Evolutionary conservation across 352 stramenopile species (phyloP), one percentile per base, ranked within the genome.

Genomic region (Nothophytophthora sp.): DNA sequence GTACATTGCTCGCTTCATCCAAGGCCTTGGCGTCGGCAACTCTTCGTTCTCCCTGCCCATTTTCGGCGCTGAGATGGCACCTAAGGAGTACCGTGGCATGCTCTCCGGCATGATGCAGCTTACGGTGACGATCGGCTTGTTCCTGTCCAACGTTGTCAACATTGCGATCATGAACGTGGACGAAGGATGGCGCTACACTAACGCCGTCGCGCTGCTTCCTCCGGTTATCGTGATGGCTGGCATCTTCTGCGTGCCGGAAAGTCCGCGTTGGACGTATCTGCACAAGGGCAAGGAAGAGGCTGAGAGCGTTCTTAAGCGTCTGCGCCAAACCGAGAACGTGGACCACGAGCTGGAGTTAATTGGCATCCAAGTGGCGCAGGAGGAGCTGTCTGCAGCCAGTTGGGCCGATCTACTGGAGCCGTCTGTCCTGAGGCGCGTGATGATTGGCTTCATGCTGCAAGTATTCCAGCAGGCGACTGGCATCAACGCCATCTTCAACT

Each of bases 11-110:
- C 66, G 69, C 23, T 22, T 76, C 16, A 38, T 73, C 8, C 58
- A 70, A 35, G 69, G 65, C 20, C 55, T 70, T 3, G 65, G 60
- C n/a, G 69, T 79, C 16, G 69, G 65, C 6, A 70, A 70, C 28
- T 68, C 53, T 22, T 68, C 63, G 9, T 73, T 70, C 20, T 64
- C 60, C 6, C 40, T 76, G 4, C 65, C 69, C n/a, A 27, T 79
- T 20, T 79, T 76, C 16, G 59, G 60, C 13, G 70, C 65, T 0
- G 69, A 79, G 19, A 71, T 72, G 55, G 57, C 64, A 0, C 69
- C 69, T 7, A 63, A 66, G 25, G 50, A 68, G 41, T 59, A 73
- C 34, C 66, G 66, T 19, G 63, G 43, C 29, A 52, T 69, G 34
- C 48, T 76, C 8, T 63, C 62, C 4, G 30, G 67, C 20, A 54